A percentile compares a stretch with the other conserved stretches of the same genome.
phyloP scores from a whole-genome alignment of 73 alveolate genomes.

The Effrenium voratum region DNA sequence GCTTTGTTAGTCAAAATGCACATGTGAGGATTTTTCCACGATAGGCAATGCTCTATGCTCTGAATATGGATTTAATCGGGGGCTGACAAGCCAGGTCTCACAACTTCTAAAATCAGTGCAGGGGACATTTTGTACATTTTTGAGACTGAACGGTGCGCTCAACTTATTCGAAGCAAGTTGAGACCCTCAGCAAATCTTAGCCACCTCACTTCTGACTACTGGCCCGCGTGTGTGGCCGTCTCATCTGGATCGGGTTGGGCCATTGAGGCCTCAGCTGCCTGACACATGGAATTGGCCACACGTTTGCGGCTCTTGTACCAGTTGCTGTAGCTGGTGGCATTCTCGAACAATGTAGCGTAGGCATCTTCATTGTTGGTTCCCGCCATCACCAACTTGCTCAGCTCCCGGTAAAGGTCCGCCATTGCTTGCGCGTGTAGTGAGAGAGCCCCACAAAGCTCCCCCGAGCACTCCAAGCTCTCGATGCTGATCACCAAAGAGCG shows the following conservation, averaged over 20 bases:
- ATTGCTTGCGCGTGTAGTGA: neutral
- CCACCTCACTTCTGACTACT: neutral
- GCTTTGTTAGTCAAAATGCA: neutral
- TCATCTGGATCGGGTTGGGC: neutral
- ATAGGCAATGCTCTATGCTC: neutral
- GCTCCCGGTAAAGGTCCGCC: neutral
- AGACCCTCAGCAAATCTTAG: neutral
- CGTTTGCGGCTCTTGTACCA: neutral
- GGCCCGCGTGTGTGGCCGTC: neutral
- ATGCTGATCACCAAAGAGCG: neutral
- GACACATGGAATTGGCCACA: slow-evolving; percentile 5
- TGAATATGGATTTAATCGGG: neutral
- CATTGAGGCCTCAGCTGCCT: neutral
- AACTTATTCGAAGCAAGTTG: neutral
- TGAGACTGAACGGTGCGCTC: neutral
- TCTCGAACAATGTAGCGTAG: neutral
- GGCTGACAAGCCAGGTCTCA: neutral
- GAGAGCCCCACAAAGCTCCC: neutral
- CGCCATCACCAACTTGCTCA: neutral
- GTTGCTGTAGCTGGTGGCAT: neutral
- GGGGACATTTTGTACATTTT: neutral
- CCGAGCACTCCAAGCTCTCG: neutral
- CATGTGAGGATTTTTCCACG: neutral
- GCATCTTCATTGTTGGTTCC: neutral
- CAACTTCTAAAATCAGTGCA: neutral